Evolutionary conservation across 176 grass and related monocot genomes (phyloP), one percentile per base, ranked within the genome.

Genomic region (Triticum timopheevii): DNA sequence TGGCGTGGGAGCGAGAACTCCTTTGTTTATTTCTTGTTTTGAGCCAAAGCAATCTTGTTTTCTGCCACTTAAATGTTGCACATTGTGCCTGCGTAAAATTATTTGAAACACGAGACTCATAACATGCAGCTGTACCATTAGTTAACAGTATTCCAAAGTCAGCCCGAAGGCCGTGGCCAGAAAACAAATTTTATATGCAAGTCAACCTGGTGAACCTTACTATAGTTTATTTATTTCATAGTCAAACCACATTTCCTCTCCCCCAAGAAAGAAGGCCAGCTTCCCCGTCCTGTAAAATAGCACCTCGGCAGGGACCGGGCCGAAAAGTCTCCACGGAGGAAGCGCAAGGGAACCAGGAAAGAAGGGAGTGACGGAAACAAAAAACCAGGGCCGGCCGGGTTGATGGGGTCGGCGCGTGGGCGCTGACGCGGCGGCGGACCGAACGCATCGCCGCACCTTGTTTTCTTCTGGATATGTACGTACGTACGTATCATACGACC

Each of bases 371-470:
- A 2, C 39, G 39, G 39, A n/a, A 3, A 27, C 39, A 0, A 30
- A 30, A 80, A 61, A 42, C 76, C 68, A 72, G 3, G 39, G 19
- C 19, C 54, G 54, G 76, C 12, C 65, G 40, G 30, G 28, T 2
- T 30, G 28, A 2, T 30, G 28, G 28, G 10, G 11, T 30, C 10
- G 69, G 59, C 47, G 47, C 78, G 88, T 89, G 35, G 69, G 83
- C 70, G 88, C 88, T 89, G 88, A 85, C 69, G 59, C 73, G 73
- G 85, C 11, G 31, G 8, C 7, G 16, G 20, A n/a, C n/a, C 33
- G 17, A 19, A 6, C 3, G 17, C 17, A 0, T 5, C 61, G 52
- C 65, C 36, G 69, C 79, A 67, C 70, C n/a, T 35, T n/a, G 69
- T 45, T 69, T 66, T 69, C 11, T 45, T 45, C 1, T 13, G 47